A percentile compares a stretch with the other conserved stretches of the same genome.
phyloP scores from a whole-genome alignment of 202 grass and related monocot genomes.

The Dendrocalamus latiflorus region DNA sequence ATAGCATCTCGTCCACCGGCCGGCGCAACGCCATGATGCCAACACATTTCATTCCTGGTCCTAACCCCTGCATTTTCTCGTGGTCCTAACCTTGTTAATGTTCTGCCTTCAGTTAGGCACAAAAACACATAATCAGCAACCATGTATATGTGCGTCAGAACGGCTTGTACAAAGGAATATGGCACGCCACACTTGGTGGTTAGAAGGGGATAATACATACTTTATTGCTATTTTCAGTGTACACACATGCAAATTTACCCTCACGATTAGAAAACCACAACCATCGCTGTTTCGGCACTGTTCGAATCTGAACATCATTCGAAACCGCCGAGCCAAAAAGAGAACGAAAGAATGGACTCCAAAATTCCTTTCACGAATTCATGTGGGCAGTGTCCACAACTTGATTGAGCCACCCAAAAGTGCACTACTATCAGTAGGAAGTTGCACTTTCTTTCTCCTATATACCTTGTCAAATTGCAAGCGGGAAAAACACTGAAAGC shows the following conservation, averaged over 20 bases:
- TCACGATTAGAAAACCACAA: constrained; percentile 20
- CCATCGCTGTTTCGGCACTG: background rate
- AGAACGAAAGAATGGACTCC: constrained; percentile 1
- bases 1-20: constrained; percentile 15
- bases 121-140: background rate
- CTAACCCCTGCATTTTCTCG: background rate
- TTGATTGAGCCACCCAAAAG: background rate
- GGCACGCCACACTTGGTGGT: background rate
- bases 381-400: background rate
- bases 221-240: constrained; percentile 46
- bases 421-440: background rate
- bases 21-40: background rate
- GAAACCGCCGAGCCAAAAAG: background rate
- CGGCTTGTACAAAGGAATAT: background rate
- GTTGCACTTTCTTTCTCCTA: constrained; percentile 18
- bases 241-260: constrained; percentile 9
- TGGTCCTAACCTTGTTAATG: background rate
- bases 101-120: background rate
- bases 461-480: constrained; percentile 27
- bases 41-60: background rate
- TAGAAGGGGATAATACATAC: background rate
- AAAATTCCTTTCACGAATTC: constrained; percentile 25
- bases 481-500: background rate
- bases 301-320: background rate
- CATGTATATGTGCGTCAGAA: background rate